Base-by-base conservation (phyloP, 768 basidiomycete genomes). In the Calocybe gangraenosa region DNA sequence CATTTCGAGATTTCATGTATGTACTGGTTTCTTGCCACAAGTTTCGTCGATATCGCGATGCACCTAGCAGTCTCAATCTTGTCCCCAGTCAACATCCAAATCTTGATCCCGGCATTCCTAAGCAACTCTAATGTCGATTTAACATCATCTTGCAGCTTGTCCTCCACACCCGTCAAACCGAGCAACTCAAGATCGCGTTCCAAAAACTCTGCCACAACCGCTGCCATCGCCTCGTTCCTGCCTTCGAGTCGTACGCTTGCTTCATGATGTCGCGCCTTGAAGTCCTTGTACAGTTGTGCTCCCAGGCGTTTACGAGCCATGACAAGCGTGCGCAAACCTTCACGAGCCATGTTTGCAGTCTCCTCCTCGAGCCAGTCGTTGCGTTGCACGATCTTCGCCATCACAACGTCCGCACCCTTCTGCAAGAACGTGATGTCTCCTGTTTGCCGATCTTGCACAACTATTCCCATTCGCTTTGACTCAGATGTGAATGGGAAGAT, bases 301-400 rank as follows among this genome's bases (percentile, higher is more conserved):
- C 78, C 76, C 11, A 99, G 67, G 34, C 79, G 70, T 60, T 92
- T 94, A 39, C 90, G 71, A 3, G 83, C 95, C 65, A 98, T 81
- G 34, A 99, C 96, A 32, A 99, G 77, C 22, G 96, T 99, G 9
- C 96, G 77, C 41, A 99, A 62, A 0, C 96, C 96, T 56, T 99
- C 96, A 13, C 95, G 74, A 1, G 95, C 95, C 95, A 99, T 98
- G 60, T 99, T 98, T 8, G 85, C 94, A 7, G 89, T 92, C 66
- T 99, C 96, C 61, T 99, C 96, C 57, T 99, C 96, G 1, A 99
- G 73, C 96, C 96, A 98, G 65, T 98, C 96, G 62, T 98, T 98
- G 57, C 87, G 81, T 60, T 91, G 92, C 28, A 98, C 95, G 42
- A 99, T 92, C 57, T 76, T 79, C 19, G 85, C 75, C 96, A 99